Conservation (phyloP, 164 flowering plant species). For the Vitis riparia region DNA sequence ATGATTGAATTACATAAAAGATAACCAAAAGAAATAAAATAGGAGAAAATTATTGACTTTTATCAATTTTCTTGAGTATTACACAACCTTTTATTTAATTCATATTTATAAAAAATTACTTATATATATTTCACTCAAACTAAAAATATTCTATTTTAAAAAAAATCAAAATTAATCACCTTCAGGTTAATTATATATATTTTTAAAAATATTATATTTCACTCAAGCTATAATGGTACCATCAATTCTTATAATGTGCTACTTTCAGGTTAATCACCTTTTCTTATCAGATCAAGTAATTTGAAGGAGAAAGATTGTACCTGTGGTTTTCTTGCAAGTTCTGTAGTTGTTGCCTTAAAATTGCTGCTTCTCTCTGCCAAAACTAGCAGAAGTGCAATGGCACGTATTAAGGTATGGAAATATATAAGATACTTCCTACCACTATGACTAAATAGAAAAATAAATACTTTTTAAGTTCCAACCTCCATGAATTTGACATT, state of each 20-base stretch:
- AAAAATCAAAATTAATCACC: too few relatives aligned
- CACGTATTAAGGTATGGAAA: neutral
- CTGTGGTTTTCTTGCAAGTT: slow-evolving; percentile 41
- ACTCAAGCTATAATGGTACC: neutral
- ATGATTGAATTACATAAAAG: too few relatives aligned
- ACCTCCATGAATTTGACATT: neutral
- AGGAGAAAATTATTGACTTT: too few relatives aligned
- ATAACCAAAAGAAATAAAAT: too few relatives aligned
- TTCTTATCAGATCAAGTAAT: neutral
- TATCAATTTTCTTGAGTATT: too few relatives aligned
- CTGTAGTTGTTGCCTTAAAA: slow-evolving; percentile 40
- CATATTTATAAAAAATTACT: too few relatives aligned
- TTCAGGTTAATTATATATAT: too few relatives aligned
- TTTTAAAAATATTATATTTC: too few relatives aligned
- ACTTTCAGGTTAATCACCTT: neutral
- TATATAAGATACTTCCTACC: neutral
- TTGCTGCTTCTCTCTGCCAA: slow-evolving; percentile 50
- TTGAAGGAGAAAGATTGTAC: slow-evolving; percentile 19
- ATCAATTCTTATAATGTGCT: neutral
- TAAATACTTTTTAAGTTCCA: neutral
- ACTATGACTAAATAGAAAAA: neutral
- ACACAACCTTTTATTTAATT: too few relatives aligned
- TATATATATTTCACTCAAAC: too few relatives aligned
- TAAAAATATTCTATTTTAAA: too few relatives aligned
- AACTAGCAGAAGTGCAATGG: slow-evolving; percentile 23